Conservation (phyloP, 331 rosid genomes). For the Arachis monticola region DNA sequence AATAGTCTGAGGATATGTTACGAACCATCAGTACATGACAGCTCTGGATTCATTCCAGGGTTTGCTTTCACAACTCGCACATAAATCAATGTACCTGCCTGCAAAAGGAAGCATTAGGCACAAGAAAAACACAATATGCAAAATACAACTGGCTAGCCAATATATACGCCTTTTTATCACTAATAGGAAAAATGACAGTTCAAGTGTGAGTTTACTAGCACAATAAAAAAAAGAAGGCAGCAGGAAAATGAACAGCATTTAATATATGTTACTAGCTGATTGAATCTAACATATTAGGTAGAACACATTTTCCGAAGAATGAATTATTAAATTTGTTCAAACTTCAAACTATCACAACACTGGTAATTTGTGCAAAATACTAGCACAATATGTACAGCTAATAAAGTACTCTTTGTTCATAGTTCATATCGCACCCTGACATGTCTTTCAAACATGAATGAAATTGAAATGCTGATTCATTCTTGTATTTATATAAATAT, state of each 20-base stretch:
- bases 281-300: neutral
- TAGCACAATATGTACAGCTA: neutral
- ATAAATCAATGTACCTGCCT: conserved; percentile 78
- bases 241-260: neutral
- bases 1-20: conserved; percentile 17
- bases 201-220: conserved; percentile 18
- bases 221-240: neutral
- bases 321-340: neutral
- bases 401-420: neutral
- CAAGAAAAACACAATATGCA: conserved; percentile 25
- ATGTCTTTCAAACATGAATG: neutral
- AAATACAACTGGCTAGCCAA: conserved; percentile 20
- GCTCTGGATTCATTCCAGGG: conserved; percentile 89
- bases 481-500: conserved; percentile 3
- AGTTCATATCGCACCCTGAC: neutral
- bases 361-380: neutral
- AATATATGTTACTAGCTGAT: neutral
- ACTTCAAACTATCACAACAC: neutral
- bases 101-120: conserved; percentile 47
- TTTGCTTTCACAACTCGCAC: conserved; percentile 80
- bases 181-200: conserved; percentile 2
- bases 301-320: neutral
- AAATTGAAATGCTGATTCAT: neutral
- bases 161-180: conserved; percentile 1
- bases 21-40: conserved; percentile 90